These are phyloP conservation scores for Colletotrichum somersetense DNA, from an alignment of 2,329 filamentous ascomycete species.

Conservation along the genomic window DNA sequence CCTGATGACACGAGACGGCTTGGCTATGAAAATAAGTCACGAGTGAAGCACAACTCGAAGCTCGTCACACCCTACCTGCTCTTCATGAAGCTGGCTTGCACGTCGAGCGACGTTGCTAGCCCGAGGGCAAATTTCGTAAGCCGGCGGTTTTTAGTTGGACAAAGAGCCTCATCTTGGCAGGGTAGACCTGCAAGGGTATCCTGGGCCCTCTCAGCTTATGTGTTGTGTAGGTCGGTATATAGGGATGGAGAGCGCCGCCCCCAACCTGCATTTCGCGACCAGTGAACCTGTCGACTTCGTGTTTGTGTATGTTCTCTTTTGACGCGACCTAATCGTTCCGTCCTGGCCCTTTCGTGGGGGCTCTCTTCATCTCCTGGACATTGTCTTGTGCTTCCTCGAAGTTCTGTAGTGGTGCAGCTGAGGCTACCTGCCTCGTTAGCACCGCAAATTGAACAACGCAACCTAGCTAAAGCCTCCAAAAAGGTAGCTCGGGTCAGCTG, in stretches of 20 bases:
- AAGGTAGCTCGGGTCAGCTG: neutral
- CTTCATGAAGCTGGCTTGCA: neutral
- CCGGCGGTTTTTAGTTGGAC: neutral
- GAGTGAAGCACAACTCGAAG: neutral
- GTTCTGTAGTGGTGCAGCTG: neutral
- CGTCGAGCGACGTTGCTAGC: neutral
- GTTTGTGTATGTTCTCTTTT: too few relatives aligned
- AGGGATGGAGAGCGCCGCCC: too few relatives aligned
- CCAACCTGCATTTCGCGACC: too few relatives aligned
- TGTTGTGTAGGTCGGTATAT: neutral
- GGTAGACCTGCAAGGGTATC: neutral
- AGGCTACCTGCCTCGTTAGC: neutral
- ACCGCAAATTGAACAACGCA: neutral
- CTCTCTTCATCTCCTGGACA: neutral
- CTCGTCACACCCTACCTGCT: neutral
- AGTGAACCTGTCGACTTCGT: neutral
- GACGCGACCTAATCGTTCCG: neutral
- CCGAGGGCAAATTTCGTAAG: neutral
- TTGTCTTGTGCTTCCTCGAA: neutral
- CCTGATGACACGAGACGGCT: neutral
- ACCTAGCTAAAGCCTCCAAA: neutral
- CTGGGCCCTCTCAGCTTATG: neutral
- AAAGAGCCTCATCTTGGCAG: slow-evolving; percentile 13
- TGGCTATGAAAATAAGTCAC: neutral
- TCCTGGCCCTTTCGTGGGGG: too few relatives aligned